Percentiles rank a stretch among this genome's conserved stretches.
phyloP scores from a whole-genome alignment of 78 protist genomes.

The Protostelium mycophagum region DNA sequence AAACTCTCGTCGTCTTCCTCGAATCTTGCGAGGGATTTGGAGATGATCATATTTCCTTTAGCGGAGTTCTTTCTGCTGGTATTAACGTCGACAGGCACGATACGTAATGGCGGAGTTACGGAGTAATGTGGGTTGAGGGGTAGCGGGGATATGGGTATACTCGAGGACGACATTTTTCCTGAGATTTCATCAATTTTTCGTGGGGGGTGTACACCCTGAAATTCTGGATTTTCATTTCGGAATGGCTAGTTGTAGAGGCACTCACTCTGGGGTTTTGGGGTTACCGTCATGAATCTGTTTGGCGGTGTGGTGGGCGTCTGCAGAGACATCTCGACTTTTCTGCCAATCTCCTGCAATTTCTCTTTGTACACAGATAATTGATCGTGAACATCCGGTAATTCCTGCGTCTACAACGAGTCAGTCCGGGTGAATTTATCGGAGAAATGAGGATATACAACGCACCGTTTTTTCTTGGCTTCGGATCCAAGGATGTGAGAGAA shows the following conservation, averaged over 20 bases:
- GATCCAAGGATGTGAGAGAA: neutral
- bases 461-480: neutral
- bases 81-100: no score
- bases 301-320: neutral
- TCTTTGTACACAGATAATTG: neutral
- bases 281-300: neutral
- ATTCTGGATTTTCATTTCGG: no score
- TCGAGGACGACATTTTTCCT: neutral
- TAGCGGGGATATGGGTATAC: neutral
- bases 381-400: neutral
- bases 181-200: no score
- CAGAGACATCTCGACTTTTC: neutral
- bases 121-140: neutral
- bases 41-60: neutral
- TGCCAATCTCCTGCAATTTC: neutral
- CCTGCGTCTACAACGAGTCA: neutral
- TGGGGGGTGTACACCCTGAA: neutral
- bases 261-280: neutral
- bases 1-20: neutral
- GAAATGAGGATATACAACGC: neutral
- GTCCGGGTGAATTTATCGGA: neutral
- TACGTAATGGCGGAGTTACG: neutral
- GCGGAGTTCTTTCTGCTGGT: neutral
- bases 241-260: no score
- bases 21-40: neutral